phyloP scores from a whole-genome alignment of 768 basidiomycete genomes.

The Suillus subaureus region DNA sequence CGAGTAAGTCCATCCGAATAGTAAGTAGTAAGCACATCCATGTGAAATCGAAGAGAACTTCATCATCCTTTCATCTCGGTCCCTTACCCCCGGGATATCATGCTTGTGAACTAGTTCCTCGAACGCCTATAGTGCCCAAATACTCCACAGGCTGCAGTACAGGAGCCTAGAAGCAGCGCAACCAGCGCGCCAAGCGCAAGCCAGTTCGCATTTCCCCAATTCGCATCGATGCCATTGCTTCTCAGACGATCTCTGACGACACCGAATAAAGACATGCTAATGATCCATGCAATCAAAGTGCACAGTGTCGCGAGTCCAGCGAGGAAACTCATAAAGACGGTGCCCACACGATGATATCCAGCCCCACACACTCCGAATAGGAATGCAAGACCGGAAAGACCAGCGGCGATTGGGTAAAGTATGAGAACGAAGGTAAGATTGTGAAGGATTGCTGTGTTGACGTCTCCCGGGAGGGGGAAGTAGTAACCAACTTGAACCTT shows the following conservation, averaged over 20 bases:
- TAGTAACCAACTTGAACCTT: constrained; percentile 58
- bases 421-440: constrained; percentile 76
- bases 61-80: not conserved
- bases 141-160: constrained; percentile 62
- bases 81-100: not conserved
- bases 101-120: constrained; percentile 14
- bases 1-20: not conserved
- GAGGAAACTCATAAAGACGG: constrained; percentile 75
- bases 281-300: constrained; percentile 68
- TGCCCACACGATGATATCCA: constrained; percentile 66
- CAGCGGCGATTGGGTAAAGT: constrained; percentile 79
- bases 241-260: constrained; percentile 63
- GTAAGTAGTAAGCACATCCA: not conserved
- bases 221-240: constrained; percentile 47
- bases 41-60: not conserved
- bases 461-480: constrained; percentile 32
- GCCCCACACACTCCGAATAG: constrained; percentile 71
- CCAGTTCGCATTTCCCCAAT: constrained; percentile 85
- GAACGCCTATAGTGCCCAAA: constrained; percentile 62
- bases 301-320: constrained; percentile 66
- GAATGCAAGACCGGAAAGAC: constrained; percentile 63
- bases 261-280: constrained; percentile 83
- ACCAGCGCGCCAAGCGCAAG: constrained; percentile 73
- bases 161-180: constrained; percentile 67
- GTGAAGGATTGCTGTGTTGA: constrained; percentile 56